Evolutionary conservation across 2,329 filamentous ascomycete genomes (phyloP).

Genomic region (Drechslerella dactyloides): DNA sequence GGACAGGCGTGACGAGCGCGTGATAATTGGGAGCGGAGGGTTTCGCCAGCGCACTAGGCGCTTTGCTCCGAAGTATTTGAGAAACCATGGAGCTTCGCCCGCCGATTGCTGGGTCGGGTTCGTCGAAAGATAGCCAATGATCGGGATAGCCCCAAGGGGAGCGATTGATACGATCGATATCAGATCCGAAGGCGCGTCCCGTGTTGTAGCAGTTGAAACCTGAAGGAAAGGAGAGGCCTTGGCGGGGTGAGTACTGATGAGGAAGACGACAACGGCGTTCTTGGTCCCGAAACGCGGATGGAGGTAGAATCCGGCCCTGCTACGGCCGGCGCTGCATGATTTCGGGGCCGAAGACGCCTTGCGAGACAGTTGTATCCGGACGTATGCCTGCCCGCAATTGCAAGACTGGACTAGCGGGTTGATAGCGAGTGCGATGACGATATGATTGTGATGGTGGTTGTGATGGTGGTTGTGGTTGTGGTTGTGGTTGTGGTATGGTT

Average conservation of each 20-base stretch:
- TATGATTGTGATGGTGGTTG: not conserved
- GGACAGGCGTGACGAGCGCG: slow-evolving; percentile 53
- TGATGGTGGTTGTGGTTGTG: not conserved
- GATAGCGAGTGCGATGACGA: not conserved
- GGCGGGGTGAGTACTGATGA: not conserved
- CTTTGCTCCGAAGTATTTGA: slow-evolving; percentile 44
- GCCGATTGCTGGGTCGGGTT: too few species aligned
- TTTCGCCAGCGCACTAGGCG: slow-evolving; percentile 48
- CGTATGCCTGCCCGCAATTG: not conserved
- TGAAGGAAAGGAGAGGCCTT: not conserved
- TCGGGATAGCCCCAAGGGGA: not conserved
- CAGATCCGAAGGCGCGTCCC: too few species aligned
- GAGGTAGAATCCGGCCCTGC: slow-evolving; percentile 9
- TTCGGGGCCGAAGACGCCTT: slow-evolving; percentile 7
- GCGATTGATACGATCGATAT: too few species aligned
- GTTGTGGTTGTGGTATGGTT: not conserved
- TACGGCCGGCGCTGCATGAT: slow-evolving; percentile 29
- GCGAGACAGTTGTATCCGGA: not conserved
- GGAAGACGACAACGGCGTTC: not conserved
- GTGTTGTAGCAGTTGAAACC: not conserved
- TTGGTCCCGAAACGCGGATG: slow-evolving; percentile 15
- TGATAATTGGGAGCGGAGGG: slow-evolving; percentile 53
- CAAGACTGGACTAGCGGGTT: not conserved
- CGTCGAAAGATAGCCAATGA: not conserved
- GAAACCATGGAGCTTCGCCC: slow-evolving; percentile 22